These are phyloP conservation scores for Musa balbisiana DNA, from an alignment of 202 grass and related monocot genomes.

Conservation along the genomic window DNA sequence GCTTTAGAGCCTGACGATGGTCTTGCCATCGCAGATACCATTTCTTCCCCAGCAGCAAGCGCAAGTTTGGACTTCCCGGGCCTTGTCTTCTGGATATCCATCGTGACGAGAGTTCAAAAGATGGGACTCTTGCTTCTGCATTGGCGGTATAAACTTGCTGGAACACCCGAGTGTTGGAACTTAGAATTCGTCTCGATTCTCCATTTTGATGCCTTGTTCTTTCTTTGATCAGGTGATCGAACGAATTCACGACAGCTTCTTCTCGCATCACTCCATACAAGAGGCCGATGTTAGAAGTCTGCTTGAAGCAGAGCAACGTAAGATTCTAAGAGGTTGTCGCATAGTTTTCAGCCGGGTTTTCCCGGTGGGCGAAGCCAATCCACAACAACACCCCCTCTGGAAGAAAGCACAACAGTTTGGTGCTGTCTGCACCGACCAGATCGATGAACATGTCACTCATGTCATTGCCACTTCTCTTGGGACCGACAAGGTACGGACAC, in stretches of 20 bases:
- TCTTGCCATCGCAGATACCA: constrained; percentile 50
- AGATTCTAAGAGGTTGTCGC: constrained; percentile 60
- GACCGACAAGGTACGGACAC: constrained; percentile 57
- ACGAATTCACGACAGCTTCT: constrained; percentile 63
- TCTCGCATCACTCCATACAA: constrained; percentile 60
- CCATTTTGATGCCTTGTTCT: neutral
- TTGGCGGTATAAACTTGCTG: constrained; percentile 42
- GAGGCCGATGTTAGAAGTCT: constrained; percentile 84
- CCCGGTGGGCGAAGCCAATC: constrained; percentile 62
- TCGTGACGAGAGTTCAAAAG: constrained; percentile 74
- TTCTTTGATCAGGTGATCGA: constrained; percentile 66
- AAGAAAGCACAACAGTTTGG: constrained; percentile 91
- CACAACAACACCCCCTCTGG: constrained; percentile 74
- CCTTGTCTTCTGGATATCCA: constrained; percentile 83
- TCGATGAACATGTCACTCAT: constrained; percentile 82
- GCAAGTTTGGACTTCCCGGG: constrained; percentile 76
- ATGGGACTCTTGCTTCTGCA: constrained; percentile 78
- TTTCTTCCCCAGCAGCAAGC: constrained; percentile 84
- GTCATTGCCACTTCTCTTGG: constrained; percentile 82
- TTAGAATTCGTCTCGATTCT: neutral
- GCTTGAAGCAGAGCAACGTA: constrained; percentile 73
- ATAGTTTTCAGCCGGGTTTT: constrained; percentile 92
- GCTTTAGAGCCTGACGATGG: no score
- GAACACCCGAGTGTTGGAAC: no score
- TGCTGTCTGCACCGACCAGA: constrained; percentile 62